These are phyloP conservation scores for Eryngium alpinum DNA, from an alignment of 140 eudicot genomes.

Conservation along the genomic window DNA sequence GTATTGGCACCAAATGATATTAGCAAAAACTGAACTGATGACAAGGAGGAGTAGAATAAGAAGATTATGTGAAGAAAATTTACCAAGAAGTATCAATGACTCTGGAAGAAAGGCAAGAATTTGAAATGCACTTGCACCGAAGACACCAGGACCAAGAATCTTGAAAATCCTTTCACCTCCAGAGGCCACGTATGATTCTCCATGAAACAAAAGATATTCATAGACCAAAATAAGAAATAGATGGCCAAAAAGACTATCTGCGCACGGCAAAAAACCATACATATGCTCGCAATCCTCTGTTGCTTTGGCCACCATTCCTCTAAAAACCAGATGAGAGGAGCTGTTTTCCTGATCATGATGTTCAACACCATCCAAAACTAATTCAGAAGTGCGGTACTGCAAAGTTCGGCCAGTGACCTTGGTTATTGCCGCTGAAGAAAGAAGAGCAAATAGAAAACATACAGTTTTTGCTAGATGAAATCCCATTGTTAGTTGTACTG, in stretches of 20 bases:
- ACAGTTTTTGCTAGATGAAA: slow-evolving; percentile 13
- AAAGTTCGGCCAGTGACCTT: slow-evolving; percentile 34
- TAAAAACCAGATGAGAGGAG: slow-evolving; percentile 23
- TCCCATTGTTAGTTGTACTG: slow-evolving; percentile 22
- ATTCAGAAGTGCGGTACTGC: slow-evolving; percentile 17
- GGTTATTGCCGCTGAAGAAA: slow-evolving; percentile 18
- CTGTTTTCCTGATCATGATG: slow-evolving; percentile 16
- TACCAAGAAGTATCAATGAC: slow-evolving; percentile 57
- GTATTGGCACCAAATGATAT: neutral
- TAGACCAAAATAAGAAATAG: slow-evolving; percentile 56
- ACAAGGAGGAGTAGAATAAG: neutral
- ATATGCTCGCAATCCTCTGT: slow-evolving; percentile 48
- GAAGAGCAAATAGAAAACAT: slow-evolving; percentile 14
- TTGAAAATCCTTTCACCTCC: slow-evolving; percentile 51
- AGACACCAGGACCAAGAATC: slow-evolving; percentile 65
- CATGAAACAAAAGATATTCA: slow-evolving; percentile 41
- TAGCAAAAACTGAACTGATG: neutral
- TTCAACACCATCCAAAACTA: slow-evolving; percentile 36
- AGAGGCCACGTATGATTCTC: slow-evolving; percentile 37
- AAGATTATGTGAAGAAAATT: neutral
- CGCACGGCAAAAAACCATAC: slow-evolving; percentile 61
- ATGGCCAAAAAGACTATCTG: slow-evolving; percentile 38
- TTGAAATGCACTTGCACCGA: slow-evolving; percentile 60
- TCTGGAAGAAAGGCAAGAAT: slow-evolving; percentile 48
- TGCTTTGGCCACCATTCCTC: slow-evolving; percentile 20